These are phyloP conservation scores for Arabidopsis thaliana DNA, from an alignment of 345 rosid species.

Conservation along the genomic window DNA sequence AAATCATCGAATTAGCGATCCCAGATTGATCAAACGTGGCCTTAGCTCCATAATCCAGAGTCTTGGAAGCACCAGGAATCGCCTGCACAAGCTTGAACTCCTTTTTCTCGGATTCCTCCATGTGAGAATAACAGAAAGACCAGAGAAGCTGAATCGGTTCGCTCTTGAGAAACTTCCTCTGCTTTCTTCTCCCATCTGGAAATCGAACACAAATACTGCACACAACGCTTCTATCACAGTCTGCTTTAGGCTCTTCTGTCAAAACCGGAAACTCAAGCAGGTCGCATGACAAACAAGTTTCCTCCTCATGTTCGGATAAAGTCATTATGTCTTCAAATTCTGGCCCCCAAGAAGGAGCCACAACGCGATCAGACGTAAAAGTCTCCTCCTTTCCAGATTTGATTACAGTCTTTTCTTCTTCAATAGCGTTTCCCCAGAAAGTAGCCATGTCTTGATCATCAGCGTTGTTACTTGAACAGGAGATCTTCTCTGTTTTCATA, in stretches of 20 bases:
- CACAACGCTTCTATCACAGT: conserved; percentile 51
- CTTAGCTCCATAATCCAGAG: conserved; percentile 58
- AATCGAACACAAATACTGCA: conserved; percentile 82
- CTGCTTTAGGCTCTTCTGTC: conserved; percentile 75
- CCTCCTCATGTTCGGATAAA: conserved; percentile 32
- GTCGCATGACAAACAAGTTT: conserved; percentile 35
- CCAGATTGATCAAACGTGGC: conserved; percentile 66
- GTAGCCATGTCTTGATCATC: background rate
- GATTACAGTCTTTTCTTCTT: background rate
- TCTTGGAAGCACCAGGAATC: conserved; percentile 70
- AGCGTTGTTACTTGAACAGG: background rate
- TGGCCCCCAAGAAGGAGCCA: conserved; percentile 18
- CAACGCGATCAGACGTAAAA: conserved; percentile 22
- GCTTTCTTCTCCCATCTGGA: conserved; percentile 81
- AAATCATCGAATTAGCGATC: conserved; percentile 71
- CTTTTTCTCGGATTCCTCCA: conserved; percentile 57
- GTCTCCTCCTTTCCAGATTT: background rate
- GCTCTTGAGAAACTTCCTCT: conserved; percentile 67
- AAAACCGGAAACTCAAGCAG: conserved; percentile 56
- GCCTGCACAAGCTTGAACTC: conserved; percentile 68
- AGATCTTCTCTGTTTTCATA: background rate
- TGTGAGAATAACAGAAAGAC: conserved; percentile 71
- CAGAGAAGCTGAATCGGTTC: conserved; percentile 80
- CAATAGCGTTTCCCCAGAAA: background rate
- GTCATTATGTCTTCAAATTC: background rate